phyloP scores from a whole-genome alignment of 805 yeast genomes.

The Priceomyces castillae region DNA sequence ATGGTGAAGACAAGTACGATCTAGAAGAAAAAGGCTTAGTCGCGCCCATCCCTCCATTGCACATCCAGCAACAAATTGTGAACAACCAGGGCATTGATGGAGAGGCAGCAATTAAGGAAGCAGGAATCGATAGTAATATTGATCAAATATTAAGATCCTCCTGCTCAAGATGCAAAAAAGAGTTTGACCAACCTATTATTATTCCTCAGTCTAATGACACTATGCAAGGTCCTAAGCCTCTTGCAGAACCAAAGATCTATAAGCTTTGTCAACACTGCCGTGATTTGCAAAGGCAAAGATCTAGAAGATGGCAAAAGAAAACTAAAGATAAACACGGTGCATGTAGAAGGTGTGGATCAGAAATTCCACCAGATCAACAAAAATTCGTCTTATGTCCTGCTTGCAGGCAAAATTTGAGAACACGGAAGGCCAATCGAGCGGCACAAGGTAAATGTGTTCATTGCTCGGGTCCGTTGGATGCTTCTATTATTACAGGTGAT shows the following conservation, averaged over 20 bases:
- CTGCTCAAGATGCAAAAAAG: slow-evolving; percentile 62
- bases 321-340: slow-evolving; percentile 60
- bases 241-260: slow-evolving; percentile 41
- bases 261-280: slow-evolving; percentile 65
- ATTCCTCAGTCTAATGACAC: slow-evolving; percentile 24
- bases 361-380: slow-evolving; percentile 48
- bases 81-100: slow-evolving; percentile 11
- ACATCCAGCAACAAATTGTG: slow-evolving; percentile 40
- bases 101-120: slow-evolving; percentile 1
- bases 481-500: slow-evolving; percentile 34
- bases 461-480: slow-evolving; percentile 56
- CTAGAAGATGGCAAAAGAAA: slow-evolving; percentile 62
- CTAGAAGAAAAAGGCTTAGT: slow-evolving; percentile 16
- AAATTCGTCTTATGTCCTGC: slow-evolving; percentile 59
- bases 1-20: neutral
- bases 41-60: slow-evolving; percentile 42
- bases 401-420: slow-evolving; percentile 54
- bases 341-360: slow-evolving; percentile 62
- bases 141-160: slow-evolving; percentile 30
- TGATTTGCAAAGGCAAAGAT: slow-evolving; percentile 58
- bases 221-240: slow-evolving; percentile 25
- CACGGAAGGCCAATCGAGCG: slow-evolving; percentile 56
- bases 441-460: slow-evolving; percentile 67
- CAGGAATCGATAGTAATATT: slow-evolving; percentile 6
- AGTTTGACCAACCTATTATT: slow-evolving; percentile 45